Conservation (phyloP, 495 filamentous ascomycete species). For the Emericellopsis terricola region DNA sequence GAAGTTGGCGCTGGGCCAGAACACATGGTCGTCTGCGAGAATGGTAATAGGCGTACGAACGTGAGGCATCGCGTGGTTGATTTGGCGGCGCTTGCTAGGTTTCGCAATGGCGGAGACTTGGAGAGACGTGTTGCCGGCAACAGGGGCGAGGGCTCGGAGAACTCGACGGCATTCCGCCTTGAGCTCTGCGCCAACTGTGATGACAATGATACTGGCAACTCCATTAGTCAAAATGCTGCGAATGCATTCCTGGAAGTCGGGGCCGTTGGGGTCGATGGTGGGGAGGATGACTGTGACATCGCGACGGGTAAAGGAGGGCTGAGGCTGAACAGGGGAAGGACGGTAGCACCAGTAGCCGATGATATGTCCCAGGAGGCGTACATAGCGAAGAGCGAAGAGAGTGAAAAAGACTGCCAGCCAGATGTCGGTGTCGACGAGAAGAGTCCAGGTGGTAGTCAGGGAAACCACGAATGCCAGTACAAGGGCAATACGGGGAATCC, state of each 20-base stretch:
- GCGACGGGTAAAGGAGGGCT: not conserved
- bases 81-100: slow-evolving; percentile 30
- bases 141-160: not conserved
- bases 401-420: not conserved
- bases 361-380: not conserved
- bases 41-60: slow-evolving; percentile 28
- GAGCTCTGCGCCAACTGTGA: slow-evolving; percentile 14
- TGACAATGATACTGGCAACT: slow-evolving; percentile 17
- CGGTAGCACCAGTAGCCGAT: not conserved
- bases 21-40: slow-evolving; percentile 35
- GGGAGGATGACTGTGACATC: slow-evolving; percentile 39
- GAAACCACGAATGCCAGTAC: not conserved
- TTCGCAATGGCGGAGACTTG: slow-evolving; percentile 8
- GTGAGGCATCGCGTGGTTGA: slow-evolving; percentile 21
- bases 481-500: not conserved
- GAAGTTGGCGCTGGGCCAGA: slow-evolving; percentile 28
- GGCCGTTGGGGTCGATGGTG: slow-evolving; percentile 21
- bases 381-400: not conserved
- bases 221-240: slow-evolving; percentile 11
- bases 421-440: not conserved
- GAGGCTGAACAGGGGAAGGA: not conserved
- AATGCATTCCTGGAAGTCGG: slow-evolving; percentile 17
- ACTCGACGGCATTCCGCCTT: not conserved
- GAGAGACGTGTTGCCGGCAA: slow-evolving; percentile 5
- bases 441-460: not conserved